Evolutionary conservation across 2,329 filamentous ascomycete genomes (phyloP), one percentile per base, ranked within the genome.

Genomic region (Ophiostoma novo-ulmi): DNA sequence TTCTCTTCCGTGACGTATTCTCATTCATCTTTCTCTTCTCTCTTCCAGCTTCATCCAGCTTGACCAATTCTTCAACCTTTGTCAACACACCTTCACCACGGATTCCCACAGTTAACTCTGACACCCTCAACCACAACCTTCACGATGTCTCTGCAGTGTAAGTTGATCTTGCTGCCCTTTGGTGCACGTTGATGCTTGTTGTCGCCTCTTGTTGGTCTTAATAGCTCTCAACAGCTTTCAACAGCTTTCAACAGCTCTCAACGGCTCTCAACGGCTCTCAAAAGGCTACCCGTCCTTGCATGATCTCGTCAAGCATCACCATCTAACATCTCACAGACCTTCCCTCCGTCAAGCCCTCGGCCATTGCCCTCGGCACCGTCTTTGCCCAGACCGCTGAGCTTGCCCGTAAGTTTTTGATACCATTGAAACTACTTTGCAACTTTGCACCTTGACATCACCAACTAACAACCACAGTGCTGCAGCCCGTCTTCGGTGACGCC

Each of bases 321-420:
- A n/a, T 36, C 71, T 72, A 39, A 72, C 71, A 14, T 22, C n/a
- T 26, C 14, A 11, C 72, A 87, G 85, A 88, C 78, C 83, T 88
- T 44, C 86, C 86, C 74, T 80, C 94, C 76, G 95, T 99, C 79
- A 98, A 97, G 90, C 95, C 95, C 77, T 97, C 94, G 79, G 94
- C 95, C 78, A 97, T 99, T 79, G 95, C 94, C 78, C 88, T 98
- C 78, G 95, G 95, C 83, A 95, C 94, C 74, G 84, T 93, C 81
- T 99, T 97, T 89, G 97, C 91, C 87, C 94, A 99, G 84, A 89
- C 90, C 77, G 86, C 93, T 77, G 95, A 95, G 78, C 89, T 95
- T 74, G 94, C 92, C 74, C 77, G 80, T 81, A 77, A 69, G 79
- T 76, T 52, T 41, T 41, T 31, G 31, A 31, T 31, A 31, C 31